Base-by-base conservation (phyloP, 2,329 filamentous ascomycete species). In the Neopestalotiopsis clavispora region DNA sequence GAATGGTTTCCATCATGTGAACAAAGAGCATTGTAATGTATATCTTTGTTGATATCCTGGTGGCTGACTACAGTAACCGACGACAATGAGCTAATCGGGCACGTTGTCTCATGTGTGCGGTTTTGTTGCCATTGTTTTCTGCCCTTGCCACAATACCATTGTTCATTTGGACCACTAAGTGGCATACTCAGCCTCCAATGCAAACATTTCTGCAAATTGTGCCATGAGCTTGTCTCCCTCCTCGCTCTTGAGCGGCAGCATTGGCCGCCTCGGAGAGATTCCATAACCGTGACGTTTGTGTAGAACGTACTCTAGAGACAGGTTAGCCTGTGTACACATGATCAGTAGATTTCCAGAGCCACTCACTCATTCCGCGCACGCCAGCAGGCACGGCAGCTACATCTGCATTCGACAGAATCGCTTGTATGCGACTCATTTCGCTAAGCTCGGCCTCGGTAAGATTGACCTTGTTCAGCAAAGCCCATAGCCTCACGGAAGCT, bases 291-390 rank as follows among this genome's bases (percentile, higher is more conserved):
- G 69, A 4, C 73, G 40, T 28, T 74, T 72, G 49, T 74, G 68
- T 42, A 74, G 68, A 34, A 71, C 72, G 34, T 73, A 74, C 62
- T 74, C 73, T 74, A 17, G 17, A 28, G 4, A 20, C 34, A 12
- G 5, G 4, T 59, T 10, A 66, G 62, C 20, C 34, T 32, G 17
- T 14, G 40, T 2, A n/a, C 58, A 49, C 34, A 56, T n/a, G 56
- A 34, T 23, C 4, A 28, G 9, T 23, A 28, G 17, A n/a, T 14
- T 38, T 10, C 12, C 10, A 6, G 68, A 65, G 67, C 4, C 3
- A 56, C 73, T 73, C 5, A 74, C 73, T 74, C 73, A 74, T 74
- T 23, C 71, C 73, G 38, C 73, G 67, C 34, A 74, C 72, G 1
- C 73, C 73, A 20, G 71, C 73, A 14, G 73, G 73, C 20, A 74